Evolutionary conservation across 495 filamentous ascomycete species (phyloP).

Genomic region (Penicillium waksmanii): DNA sequence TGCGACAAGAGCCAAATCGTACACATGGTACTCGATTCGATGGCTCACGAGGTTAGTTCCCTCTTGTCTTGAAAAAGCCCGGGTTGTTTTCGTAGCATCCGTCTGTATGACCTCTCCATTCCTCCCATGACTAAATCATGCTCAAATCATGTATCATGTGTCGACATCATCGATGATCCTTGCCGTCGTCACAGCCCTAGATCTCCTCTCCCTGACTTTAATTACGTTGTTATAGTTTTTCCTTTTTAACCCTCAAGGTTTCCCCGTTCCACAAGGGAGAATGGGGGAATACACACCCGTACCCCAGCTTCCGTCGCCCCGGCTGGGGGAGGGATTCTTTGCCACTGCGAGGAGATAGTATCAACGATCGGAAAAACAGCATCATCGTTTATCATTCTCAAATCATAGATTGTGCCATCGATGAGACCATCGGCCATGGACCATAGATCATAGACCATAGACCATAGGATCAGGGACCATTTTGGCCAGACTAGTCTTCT

Average conservation of each 20-base stretch:
- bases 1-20: no score
- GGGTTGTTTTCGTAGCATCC: slow-evolving; percentile 21
- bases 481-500: no score
- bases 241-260: not conserved
- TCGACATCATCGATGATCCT: slow-evolving; percentile 38
- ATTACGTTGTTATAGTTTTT: not conserved
- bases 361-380: not conserved
- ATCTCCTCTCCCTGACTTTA: not conserved
- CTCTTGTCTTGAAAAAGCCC: slow-evolving; percentile 8
- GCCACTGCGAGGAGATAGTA: not conserved
- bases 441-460: no score
- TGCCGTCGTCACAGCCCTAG: slow-evolving; percentile 21
- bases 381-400: slow-evolving; percentile 1
- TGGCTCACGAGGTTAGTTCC: not conserved
- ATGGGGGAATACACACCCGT: not conserved
- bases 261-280: not conserved
- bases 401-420: slow-evolving; percentile 1
- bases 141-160: slow-evolving; percentile 26
- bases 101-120: slow-evolving; percentile 24
- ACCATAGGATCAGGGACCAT: no score
- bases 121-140: slow-evolving; percentile 30
- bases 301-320: not conserved
- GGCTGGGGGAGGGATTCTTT: not conserved
- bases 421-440: not conserved
- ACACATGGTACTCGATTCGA: not conserved